Evolutionary conservation across 2,329 filamentous ascomycete genomes (phyloP).

Genomic region (Didymellaceae sp.): DNA sequence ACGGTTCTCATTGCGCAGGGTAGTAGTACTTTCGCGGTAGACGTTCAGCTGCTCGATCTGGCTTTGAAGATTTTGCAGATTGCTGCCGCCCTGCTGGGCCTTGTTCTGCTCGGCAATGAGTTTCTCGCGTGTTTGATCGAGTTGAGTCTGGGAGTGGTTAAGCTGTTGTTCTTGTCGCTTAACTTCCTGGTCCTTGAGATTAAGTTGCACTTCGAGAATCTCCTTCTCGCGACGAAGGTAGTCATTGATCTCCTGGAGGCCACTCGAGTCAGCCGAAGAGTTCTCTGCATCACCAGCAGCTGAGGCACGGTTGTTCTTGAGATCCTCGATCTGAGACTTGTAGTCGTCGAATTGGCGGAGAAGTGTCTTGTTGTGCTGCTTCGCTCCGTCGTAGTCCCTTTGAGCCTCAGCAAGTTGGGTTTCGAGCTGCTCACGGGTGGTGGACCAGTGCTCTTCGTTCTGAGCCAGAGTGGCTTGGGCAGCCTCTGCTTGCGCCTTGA

Average conservation of each 20-base stretch:
- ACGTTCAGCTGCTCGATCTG: slow-evolving; percentile 95
- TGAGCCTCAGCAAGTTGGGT: slow-evolving; percentile 81
- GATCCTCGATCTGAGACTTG: slow-evolving; percentile 75
- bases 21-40: slow-evolving; percentile 92
- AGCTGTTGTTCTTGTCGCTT: slow-evolving; percentile 91
- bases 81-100: slow-evolving; percentile 75
- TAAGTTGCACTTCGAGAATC: slow-evolving; percentile 95
- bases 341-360: slow-evolving; percentile 89
- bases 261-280: slow-evolving; percentile 66
- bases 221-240: slow-evolving; percentile 96
- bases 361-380: slow-evolving; percentile 87
- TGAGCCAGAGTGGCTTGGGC: slow-evolving; percentile 79
- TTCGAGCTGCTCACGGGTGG: slow-evolving; percentile 80
- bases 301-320: slow-evolving; percentile 76
- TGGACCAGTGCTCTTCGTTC: slow-evolving; percentile 86
- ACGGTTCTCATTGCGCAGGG: slow-evolving; percentile 83
- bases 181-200: slow-evolving; percentile 84
- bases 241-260: slow-evolving; percentile 86
- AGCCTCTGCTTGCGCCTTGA: slow-evolving; percentile 83
- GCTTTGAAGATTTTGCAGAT: slow-evolving; percentile 89
- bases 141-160: slow-evolving; percentile 82
- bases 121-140: slow-evolving; percentile 88
- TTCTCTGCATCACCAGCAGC: slow-evolving; percentile 60
- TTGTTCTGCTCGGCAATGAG: slow-evolving; percentile 85
- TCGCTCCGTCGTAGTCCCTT: slow-evolving; percentile 79